A percentile compares a stretch with the other conserved stretches of the same genome.
phyloP scores from a whole-genome alignment of 805 yeast genomes.

The Wickerhamiella dianesei region DNA sequence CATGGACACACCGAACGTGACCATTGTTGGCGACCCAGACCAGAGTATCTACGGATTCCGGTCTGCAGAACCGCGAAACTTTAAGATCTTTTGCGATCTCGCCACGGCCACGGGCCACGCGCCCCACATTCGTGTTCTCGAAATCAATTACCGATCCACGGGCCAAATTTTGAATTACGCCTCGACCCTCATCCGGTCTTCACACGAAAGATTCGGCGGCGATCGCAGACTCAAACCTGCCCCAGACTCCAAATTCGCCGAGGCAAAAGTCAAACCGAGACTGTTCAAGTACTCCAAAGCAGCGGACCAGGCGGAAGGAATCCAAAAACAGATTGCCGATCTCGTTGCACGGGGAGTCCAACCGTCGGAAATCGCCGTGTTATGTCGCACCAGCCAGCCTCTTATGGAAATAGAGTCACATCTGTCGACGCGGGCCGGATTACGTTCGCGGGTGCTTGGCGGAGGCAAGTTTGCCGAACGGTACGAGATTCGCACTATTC shows the following conservation, averaged over 20 bases:
- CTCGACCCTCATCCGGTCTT: slow-evolving; percentile 27
- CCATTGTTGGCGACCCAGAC: slow-evolving; percentile 94
- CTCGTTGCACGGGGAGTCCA: slow-evolving; percentile 33
- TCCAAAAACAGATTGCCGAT: slow-evolving; percentile 39
- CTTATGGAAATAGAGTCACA: slow-evolving; percentile 54
- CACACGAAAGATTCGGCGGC: slow-evolving; percentile 1
- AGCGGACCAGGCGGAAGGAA: not conserved
- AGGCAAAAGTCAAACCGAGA: not conserved
- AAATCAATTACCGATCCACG: slow-evolving; percentile 73
- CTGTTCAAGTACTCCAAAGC: not conserved
- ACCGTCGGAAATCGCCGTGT: slow-evolving; percentile 54
- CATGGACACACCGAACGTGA: slow-evolving; percentile 29
- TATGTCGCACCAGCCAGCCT: slow-evolving; percentile 52
- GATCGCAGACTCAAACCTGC: slow-evolving; percentile 31
- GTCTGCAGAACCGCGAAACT: slow-evolving; percentile 60
- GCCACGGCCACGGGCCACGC: slow-evolving; percentile 26
- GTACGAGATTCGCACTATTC: slow-evolving; percentile 47
- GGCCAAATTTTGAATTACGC: slow-evolving; percentile 49
- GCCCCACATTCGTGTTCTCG: slow-evolving; percentile 31
- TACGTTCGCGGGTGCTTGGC: slow-evolving; percentile 56
- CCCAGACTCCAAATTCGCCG: slow-evolving; percentile 31
- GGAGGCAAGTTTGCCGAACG: slow-evolving; percentile 75
- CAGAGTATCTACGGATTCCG: slow-evolving; percentile 88
- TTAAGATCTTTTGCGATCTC: slow-evolving; percentile 38
- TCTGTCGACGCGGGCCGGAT: slow-evolving; percentile 33